Percentiles rank a stretch among this genome's conserved stretches.
Evolutionary conservation across 192 early-diverging fungal genomes (phyloP).

Genomic region (Backusella morwellensis): DNA sequence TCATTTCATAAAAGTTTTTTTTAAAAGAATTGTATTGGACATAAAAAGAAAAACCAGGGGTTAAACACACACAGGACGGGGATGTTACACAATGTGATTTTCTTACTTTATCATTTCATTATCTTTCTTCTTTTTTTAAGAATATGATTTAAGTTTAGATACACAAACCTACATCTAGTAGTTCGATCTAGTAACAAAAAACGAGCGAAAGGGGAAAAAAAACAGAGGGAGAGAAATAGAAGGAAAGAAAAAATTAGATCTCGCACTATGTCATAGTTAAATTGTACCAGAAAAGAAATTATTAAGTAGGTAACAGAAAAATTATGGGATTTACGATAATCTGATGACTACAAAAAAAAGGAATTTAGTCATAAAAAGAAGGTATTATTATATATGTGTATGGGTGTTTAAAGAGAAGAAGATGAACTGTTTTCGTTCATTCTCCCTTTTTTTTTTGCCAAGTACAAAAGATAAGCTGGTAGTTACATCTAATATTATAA

Average conservation of each 20-base stretch:
- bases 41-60: background rate
- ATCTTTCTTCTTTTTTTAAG: background rate
- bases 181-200: background rate
- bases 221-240: background rate
- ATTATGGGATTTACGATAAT: background rate
- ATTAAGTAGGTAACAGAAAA: background rate
- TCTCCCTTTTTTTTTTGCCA: background rate
- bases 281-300: background rate
- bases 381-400: background rate
- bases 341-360: background rate
- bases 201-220: background rate
- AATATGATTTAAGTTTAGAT: background rate
- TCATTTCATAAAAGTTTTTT: background rate
- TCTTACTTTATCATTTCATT: background rate
- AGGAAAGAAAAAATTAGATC: background rate
- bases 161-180: background rate
- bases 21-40: background rate
- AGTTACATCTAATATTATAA: background rate
- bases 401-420: background rate
- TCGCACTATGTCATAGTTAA: background rate
- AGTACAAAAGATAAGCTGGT: background rate
- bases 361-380: background rate
- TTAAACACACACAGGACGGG: background rate
- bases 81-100: background rate
- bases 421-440: background rate